Conservation (phyloP, 257 asterid genomes). For the Solanum pinnatisectum region DNA sequence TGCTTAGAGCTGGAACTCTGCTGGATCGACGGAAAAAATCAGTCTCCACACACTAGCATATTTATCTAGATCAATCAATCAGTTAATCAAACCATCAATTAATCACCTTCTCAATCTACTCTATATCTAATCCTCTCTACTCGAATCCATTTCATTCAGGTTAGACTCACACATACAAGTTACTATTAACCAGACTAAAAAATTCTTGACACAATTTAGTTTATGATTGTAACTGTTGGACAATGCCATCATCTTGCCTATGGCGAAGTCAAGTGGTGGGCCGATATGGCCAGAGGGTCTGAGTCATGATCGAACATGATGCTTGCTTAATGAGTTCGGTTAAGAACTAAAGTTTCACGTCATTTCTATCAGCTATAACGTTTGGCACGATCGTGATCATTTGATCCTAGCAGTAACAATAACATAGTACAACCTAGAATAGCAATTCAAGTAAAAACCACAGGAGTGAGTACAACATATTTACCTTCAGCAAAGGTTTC, state of each 20-base stretch:
- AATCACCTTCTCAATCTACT: background rate
- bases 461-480: background rate
- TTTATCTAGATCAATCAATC: background rate
- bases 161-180: background rate
- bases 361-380: background rate
- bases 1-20: conserved; percentile 31
- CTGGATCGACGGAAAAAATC: background rate
- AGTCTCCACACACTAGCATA: background rate
- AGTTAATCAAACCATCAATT: background rate
- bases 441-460: background rate
- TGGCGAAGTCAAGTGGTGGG: background rate
- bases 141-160: background rate
- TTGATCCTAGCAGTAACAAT: background rate
- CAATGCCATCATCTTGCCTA: background rate
- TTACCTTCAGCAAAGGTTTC: conserved; percentile 46
- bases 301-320: background rate
- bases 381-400: background rate
- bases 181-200: background rate
- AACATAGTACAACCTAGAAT: background rate
- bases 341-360: background rate
- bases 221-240: background rate
- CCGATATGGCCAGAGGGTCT: background rate
- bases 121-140: background rate
- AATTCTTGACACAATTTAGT: background rate
- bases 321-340: background rate